Percentiles rank a stretch among this genome's conserved stretches.
Evolutionary conservation across 345 rosid species (phyloP).

Genomic region (Orychophragmus violaceus): DNA sequence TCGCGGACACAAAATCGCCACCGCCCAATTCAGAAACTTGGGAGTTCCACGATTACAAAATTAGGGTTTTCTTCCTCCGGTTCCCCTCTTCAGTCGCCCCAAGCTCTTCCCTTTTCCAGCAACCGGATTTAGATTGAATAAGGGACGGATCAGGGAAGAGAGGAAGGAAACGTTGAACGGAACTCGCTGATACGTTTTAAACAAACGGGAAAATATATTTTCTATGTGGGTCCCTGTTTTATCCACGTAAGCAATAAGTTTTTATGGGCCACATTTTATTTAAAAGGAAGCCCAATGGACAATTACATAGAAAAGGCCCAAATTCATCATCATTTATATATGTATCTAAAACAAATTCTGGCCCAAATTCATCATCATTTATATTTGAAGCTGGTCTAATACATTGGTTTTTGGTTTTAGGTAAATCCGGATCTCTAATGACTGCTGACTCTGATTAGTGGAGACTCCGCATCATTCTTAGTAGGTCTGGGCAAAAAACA

Average conservation of each 20-base stretch:
- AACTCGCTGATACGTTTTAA: not conserved
- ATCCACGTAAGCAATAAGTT: constrained; percentile 14
- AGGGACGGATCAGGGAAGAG: not conserved
- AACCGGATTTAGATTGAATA: constrained; percentile 17
- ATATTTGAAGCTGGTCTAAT: too few species aligned
- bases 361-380: too few species aligned
- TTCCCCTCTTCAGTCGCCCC: not conserved
- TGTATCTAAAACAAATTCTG: too few species aligned
- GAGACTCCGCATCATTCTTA: too few species aligned
- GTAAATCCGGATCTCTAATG: too few species aligned
- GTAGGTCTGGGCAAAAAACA: too few species aligned
- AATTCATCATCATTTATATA: too few species aligned
- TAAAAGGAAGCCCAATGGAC: too few species aligned
- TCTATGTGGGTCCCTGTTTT: not conserved
- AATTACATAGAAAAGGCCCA: too few species aligned
- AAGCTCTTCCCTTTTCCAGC: not conserved
- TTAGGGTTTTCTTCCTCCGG: constrained; percentile 26
- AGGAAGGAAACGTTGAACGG: not conserved
- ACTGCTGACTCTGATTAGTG: too few species aligned
- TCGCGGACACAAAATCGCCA: constrained; percentile 20
- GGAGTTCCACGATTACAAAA: constrained; percentile 5
- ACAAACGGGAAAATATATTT: not conserved
- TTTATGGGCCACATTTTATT: too few species aligned
- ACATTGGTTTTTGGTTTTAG: too few species aligned
- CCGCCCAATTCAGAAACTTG: constrained; percentile 14